Evolutionary conservation across 2,329 filamentous ascomycete genomes (phyloP), one percentile per base, ranked within the genome.

Genomic region (Macrophomina tecta): DNA sequence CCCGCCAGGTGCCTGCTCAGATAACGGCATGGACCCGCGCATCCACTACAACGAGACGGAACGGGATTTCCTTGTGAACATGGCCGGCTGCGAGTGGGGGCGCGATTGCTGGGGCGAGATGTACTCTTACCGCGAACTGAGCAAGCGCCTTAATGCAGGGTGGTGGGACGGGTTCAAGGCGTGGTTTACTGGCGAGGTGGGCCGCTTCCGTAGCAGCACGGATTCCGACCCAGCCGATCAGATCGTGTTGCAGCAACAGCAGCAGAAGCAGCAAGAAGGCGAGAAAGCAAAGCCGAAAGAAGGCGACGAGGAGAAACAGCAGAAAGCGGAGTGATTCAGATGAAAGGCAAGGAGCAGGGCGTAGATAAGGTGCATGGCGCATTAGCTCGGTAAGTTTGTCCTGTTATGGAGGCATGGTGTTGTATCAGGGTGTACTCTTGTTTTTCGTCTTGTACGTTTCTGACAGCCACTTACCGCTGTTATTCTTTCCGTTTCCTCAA

Each of bases 91-190:
- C 77, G 91, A 97, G 79, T 98, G 92, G 91, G 94, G 94, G 4
- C 88, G 95, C 60, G 94, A 99, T 81, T 99, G 95, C 79, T 98
- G 94, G 94, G 90, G 90, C 45, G 95, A 99, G 81, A 97, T 99
- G 89, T 97, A 97, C 82, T 90, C 91, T 77, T 99, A 93, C 82
- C 91, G 94, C 63, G 90, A 97, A 78, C 86, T 97, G 75, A 97
- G 93, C 82, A 94, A 97, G 78, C 90, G 89, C 79, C 86, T 97
- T 69, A 97, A 97, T 82, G 88, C 93, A 62, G 91, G 88, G 61
- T 65, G 63, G 63, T 65, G 63, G 63, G 63, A 65, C 16, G 30
- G 40, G 1, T 28, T 56, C 38, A 65, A 65, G 52, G 52, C 32
- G 5, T 49, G 40, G 52, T 8, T 53, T 18, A 52, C 28, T 18